Evolutionary conservation across 805 yeast species (phyloP), one percentile per base, ranked within the genome.

Genomic region (Pichia sporocuriosa): DNA sequence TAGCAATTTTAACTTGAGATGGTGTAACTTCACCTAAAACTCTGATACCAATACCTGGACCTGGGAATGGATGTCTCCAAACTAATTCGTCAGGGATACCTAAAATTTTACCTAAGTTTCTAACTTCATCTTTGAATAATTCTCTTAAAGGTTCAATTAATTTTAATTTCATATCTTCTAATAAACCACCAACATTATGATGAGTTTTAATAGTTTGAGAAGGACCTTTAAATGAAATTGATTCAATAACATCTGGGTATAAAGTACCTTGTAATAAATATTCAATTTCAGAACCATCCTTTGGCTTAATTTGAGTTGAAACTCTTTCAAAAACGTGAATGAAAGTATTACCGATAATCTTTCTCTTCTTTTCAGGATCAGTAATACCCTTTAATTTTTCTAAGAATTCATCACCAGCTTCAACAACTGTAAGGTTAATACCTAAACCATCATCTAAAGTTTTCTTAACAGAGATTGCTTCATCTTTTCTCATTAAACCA

Each of bases 11-110:
- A 44, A 93, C 93, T 71, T 93, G 98, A 52, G 73, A 79, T 53
- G 79, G 84, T 45, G 96, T 85, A 50, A 93, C 97, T 70, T 90
- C 97, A 55, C 99, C 99, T 37, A 93, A 73, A 43, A 93, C 94
- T 69, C 99, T 83, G 65, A 93, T 93, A 55, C 97, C 99, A 62
- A 93, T 84, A 72, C 99, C 99, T 64, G 99, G 99, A 63, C 99
- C 99, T 57, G 99, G 99, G 95, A 93, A 93, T 44, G 99, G 99
- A 65, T 93, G 99, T 75, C 99, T 86, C 97, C 97, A 90, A 53
- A 93, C 97, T 55, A 93, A 76, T 56, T 93, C 97, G 61, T 86
- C 93, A 27, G 97, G 94, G 56, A 93, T 90, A 38, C 96, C 96
- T 70, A 93, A 70, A 40, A 93, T 69, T 71, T 87, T 86, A 68